phyloP scores from a whole-genome alignment of 1,139 yeast genomes.

The Candida buenavistaensis region DNA sequence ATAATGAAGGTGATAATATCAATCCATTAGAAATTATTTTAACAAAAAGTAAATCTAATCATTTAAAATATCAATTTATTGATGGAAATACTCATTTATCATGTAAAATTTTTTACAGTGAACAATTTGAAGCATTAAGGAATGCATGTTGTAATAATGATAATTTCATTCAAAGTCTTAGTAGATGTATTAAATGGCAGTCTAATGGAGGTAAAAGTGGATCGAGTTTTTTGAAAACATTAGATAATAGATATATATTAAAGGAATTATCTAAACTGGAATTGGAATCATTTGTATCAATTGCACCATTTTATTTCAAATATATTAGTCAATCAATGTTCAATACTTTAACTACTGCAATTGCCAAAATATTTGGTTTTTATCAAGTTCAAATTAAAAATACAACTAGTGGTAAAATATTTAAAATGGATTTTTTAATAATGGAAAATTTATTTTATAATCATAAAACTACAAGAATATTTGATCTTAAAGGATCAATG shows the following conservation, averaged over 20 bases:
- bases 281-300: conserved; percentile 87
- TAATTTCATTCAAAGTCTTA: conserved; percentile 80
- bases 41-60: conserved; percentile 83
- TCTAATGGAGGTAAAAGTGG: conserved; percentile 97
- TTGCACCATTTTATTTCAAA: conserved; percentile 96
- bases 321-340: conserved; percentile 94
- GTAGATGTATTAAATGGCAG: conserved; percentile 94
- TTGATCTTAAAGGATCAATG: conserved; percentile 98
- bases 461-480: conserved; percentile 78
- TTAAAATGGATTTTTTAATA: conserved; percentile 87
- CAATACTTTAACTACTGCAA: conserved; percentile 90
- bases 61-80: conserved; percentile 85
- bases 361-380: conserved; percentile 94
- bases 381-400: conserved; percentile 89
- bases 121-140: conserved; percentile 93
- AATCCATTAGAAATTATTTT: conserved; percentile 61
- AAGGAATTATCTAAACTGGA: conserved; percentile 89
- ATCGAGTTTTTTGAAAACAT: conserved; percentile 85
- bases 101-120: conserved; percentile 93
- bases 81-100: conserved; percentile 83
- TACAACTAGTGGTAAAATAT: conserved; percentile 69
- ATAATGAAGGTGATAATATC: conserved; percentile 17
- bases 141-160: conserved; percentile 78
- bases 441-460: conserved; percentile 95
- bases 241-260: conserved; percentile 85